Base-by-base conservation (phyloP, 2,329 filamentous ascomycete species). In the Pseudogymnoascus destructans region DNA sequence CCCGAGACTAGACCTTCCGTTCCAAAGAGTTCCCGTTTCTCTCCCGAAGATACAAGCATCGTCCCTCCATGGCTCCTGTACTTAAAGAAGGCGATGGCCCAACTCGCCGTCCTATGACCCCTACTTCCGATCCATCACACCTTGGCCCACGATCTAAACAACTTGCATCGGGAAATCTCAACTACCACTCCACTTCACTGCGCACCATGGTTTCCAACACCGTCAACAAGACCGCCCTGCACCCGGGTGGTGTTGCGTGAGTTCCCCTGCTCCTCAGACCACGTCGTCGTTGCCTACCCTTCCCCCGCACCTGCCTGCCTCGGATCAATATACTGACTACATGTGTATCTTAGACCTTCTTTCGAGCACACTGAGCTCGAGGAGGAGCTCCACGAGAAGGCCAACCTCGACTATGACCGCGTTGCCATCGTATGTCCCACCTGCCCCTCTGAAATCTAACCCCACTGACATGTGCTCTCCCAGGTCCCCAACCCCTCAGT, bases 341-440 rank as follows among this genome's bases (percentile, higher is more conserved):
- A 38, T 38, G 21, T 27, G 30, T 32, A 23, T 27, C 13, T 17
- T 69, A 95, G 89, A 74, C 89, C 91, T 64, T 79, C 84, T 70
- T 79, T 80, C 69, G 87, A 95, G 72, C 92, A 96, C 82, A 97
- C 93, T 49, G 93, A 97, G 73, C 84, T 98, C 64, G 90, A 98
- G 77, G 90, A 97, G 77, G 89, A 95, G 73, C 87, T 98, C 62
- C 91, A 97, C 75, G 89, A 96, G 75, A 90, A 86, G 71, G 93
- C 93, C 66, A 92, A 98, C 80, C 98, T 98, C 71, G 93, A 98
- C 80, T 98, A 97, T 73, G 88, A 97, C 75, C 87, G 90, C 71
- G 93, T 98, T 70, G 89, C 93, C 63, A 98, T 98, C 79, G 91
- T 95, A 81, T 73, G 88, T 72, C 23, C 21, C 17, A 40, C 19